Conservation (phyloP, 805 yeast species). For the Cyberlindnera misumaiensis region DNA sequence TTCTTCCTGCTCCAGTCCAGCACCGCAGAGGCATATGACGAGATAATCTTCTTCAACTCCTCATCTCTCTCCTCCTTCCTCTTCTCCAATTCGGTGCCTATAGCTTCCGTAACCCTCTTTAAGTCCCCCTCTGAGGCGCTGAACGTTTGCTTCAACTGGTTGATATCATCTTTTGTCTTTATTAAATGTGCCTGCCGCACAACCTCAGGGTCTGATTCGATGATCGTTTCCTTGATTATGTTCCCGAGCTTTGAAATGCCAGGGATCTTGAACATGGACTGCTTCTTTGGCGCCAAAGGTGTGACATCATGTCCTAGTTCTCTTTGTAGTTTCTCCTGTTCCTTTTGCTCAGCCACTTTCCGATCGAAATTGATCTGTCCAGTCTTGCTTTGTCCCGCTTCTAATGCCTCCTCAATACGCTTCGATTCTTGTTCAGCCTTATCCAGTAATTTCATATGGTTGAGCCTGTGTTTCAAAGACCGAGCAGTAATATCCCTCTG, state of each 20-base stretch:
- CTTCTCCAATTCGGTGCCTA: slow-evolving; percentile 31
- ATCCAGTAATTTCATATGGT: slow-evolving; percentile 30
- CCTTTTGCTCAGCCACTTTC: slow-evolving; percentile 16
- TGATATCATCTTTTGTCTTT: slow-evolving; percentile 38
- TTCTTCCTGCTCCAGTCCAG: slow-evolving; percentile 64
- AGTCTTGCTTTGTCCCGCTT: slow-evolving; percentile 18
- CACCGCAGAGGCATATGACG: slow-evolving; percentile 48
- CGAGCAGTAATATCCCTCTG: slow-evolving; percentile 39
- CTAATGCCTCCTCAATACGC: slow-evolving; percentile 30
- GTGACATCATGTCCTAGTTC: slow-evolving; percentile 5
- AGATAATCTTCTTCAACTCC: slow-evolving; percentile 44
- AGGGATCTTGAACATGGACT: slow-evolving; percentile 43
- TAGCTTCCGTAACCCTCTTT: slow-evolving; percentile 39
- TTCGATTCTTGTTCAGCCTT: slow-evolving; percentile 38
- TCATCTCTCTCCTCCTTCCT: slow-evolving; percentile 45
- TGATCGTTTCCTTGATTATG: slow-evolving; percentile 50
- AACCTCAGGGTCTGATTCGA: slow-evolving; percentile 59
- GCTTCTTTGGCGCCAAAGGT: slow-evolving; percentile 22
- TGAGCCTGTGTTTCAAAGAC: slow-evolving; percentile 28
- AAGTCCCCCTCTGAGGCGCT: slow-evolving; percentile 46
- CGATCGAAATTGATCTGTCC: slow-evolving; percentile 25
- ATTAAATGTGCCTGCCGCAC: slow-evolving; percentile 46
- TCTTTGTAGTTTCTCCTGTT: slow-evolving; percentile 6
- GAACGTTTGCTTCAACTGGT: slow-evolving; percentile 44
- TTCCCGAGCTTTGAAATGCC: slow-evolving; percentile 44